These are phyloP conservation scores for Catharanthus roseus DNA, from an alignment of 257 asterid species.

Conservation along the genomic window DNA sequence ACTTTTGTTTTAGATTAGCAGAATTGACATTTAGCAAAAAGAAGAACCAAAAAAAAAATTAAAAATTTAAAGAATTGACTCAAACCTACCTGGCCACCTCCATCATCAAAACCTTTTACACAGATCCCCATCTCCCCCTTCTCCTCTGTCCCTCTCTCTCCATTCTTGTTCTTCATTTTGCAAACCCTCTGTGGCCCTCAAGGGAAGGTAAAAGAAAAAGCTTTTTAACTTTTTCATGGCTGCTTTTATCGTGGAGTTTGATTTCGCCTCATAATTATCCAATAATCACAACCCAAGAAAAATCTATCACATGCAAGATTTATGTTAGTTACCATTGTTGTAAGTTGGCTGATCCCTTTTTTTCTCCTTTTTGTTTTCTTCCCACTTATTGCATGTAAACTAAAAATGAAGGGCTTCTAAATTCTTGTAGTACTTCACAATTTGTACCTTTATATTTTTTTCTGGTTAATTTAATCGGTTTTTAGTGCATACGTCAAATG, in stretches of 20 bases:
- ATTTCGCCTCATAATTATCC: conserved; percentile 7
- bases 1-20: neutral
- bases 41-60: too few relatives aligned
- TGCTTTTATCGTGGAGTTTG: conserved; percentile 7
- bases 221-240: neutral
- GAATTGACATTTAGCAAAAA: too few relatives aligned
- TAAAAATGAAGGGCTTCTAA: neutral
- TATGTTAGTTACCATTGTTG: neutral
- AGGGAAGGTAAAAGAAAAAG: too few relatives aligned
- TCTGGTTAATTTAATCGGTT: neutral
- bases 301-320: conserved; percentile 15
- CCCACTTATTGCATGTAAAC: neutral
- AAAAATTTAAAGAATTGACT: neutral
- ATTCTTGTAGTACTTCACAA: neutral
- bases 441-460: neutral
- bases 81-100: neutral
- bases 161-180: neutral
- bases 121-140: conserved; percentile 16
- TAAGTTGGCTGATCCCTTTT: conserved; percentile 11
- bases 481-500: conserved; percentile 3
- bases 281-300: neutral
- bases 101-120: conserved; percentile 16
- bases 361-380: neutral
- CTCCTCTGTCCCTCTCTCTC: neutral
- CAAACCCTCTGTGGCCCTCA: conserved; percentile 3